These are phyloP conservation scores for Pseudocercospora cruenta DNA, from an alignment of 2,329 filamentous ascomycete species.

Conservation along the genomic window DNA sequence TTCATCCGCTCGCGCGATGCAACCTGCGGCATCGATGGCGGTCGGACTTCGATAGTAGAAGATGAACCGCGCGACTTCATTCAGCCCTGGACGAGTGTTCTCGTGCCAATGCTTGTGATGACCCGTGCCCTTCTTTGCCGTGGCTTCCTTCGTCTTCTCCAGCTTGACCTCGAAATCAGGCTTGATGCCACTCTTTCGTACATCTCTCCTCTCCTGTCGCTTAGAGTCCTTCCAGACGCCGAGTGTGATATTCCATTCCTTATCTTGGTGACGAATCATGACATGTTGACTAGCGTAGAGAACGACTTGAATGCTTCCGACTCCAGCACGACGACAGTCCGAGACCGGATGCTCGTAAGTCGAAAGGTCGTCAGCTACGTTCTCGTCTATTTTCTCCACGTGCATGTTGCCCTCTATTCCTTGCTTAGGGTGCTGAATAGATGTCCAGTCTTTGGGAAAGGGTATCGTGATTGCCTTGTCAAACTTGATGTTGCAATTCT, in stretches of 20 bases:
- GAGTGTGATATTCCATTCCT: slow-evolving; percentile 22
- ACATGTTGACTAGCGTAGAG: slow-evolving; percentile 24
- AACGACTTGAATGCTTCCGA: slow-evolving; percentile 29
- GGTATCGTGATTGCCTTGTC: slow-evolving; percentile 25
- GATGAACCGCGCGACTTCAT: slow-evolving; percentile 46
- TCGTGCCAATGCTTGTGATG: slow-evolving; percentile 25
- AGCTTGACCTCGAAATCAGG: slow-evolving; percentile 30
- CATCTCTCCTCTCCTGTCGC: slow-evolving; percentile 7
- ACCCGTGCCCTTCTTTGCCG: slow-evolving; percentile 20
- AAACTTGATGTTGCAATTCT: slow-evolving; percentile 23
- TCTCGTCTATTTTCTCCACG: slow-evolving; percentile 13
- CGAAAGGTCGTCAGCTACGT: background rate
- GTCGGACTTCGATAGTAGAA: slow-evolving; percentile 46
- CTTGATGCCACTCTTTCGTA: slow-evolving; percentile 28
- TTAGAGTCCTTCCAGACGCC: slow-evolving; percentile 25
- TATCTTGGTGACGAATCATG: slow-evolving; percentile 21
- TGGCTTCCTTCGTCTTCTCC: slow-evolving; percentile 14
- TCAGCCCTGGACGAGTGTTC: slow-evolving; percentile 37
- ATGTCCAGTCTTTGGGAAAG: slow-evolving; percentile 13
- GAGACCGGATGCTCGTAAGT: background rate
- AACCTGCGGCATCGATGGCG: slow-evolving; percentile 30
- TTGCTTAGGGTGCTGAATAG: slow-evolving; percentile 19
- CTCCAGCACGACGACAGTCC: slow-evolving; percentile 12
- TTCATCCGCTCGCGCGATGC: slow-evolving; percentile 15
- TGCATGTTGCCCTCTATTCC: slow-evolving; percentile 31